phyloP scores from a whole-genome alignment of 257 asterid species.

The Solanum ossicruentum region DNA sequence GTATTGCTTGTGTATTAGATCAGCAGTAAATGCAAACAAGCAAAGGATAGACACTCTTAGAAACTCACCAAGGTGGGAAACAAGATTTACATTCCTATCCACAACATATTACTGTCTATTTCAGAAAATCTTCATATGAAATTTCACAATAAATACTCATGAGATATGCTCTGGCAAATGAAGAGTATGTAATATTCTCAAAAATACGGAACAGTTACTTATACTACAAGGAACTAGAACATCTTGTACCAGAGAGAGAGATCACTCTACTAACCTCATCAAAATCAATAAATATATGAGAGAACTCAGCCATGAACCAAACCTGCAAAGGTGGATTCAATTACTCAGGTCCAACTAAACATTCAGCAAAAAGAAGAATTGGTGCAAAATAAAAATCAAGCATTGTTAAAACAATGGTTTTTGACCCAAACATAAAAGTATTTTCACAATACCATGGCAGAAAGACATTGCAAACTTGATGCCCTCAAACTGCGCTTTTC shows the following conservation, averaged over 20 bases:
- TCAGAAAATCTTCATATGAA: neutral
- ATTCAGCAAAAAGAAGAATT: neutral
- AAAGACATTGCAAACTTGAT: conserved; percentile 82
- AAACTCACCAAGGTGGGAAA: neutral
- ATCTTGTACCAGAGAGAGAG: neutral
- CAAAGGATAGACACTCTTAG: neutral
- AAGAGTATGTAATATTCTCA: neutral
- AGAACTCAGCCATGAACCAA: conserved; percentile 88
- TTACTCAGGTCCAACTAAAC: neutral
- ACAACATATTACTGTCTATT: neutral
- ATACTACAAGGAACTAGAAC: neutral
- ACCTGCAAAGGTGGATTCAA: conserved; percentile 39
- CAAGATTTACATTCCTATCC: neutral
- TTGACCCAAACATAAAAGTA: neutral
- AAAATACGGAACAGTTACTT: neutral
- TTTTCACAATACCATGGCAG: conserved; percentile 60
- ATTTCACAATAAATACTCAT: neutral
- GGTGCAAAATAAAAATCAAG: neutral
- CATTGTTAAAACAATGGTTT: neutral
- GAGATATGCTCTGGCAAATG: neutral
- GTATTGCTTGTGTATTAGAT: neutral
- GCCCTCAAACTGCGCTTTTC: conserved; percentile 57
- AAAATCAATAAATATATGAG: conserved; percentile 65
- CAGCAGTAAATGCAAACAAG: neutral
- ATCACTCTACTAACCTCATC: conserved; percentile 50